Evolutionary conservation across 2,329 filamentous ascomycete species (phyloP), one percentile per base, ranked within the genome.

Genomic region (Metarhizium brunneum): DNA sequence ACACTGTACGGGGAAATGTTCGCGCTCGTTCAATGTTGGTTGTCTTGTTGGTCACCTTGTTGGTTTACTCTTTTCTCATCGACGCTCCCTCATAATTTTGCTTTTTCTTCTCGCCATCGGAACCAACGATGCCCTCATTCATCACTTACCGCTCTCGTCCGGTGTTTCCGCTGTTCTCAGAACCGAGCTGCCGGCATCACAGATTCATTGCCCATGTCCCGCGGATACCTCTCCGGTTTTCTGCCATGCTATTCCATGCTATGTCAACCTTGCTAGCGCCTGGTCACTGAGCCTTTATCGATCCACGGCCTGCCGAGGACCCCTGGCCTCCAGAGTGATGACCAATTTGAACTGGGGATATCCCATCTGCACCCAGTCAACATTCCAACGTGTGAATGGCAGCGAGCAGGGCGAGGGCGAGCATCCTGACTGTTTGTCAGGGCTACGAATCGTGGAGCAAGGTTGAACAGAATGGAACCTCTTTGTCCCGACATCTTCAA

Each of bases 151-250:
- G 36, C 16, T 29, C n/a, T 29, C 14, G 25, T 50, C 6, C 6
- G 8, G 30, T 8, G 36, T 36, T 25, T 20, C 48, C 4, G 48
- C 38, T 38, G 14, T 18, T 38, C 30, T 16, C 30, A 38, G 30
- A 50, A 50, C 35, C 32, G 48, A 50, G 48, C 38, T 20, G 29
- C 10, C 32, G 32, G 6, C 32, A 4, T 25, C 47, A 25, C 48
- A 40, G 48, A 32, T 55, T 25, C 52, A 38, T 35, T 18, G 47
- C 54, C 54, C 54, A 38, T 55, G 48, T 47, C 45, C 48, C 48
- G 47, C 54, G 54, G 54, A 7, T 16, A 49, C 18, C 29, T 48
- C 25, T 29, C n/a, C 38, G 38, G 38, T 13, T 40, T 16, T 16
- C 38, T 40, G 38, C 14, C 38, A 40, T 40, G 13, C 35, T 36